phyloP scores from a whole-genome alignment of 2,329 filamentous ascomycete species.

The Cercospora janseana region DNA sequence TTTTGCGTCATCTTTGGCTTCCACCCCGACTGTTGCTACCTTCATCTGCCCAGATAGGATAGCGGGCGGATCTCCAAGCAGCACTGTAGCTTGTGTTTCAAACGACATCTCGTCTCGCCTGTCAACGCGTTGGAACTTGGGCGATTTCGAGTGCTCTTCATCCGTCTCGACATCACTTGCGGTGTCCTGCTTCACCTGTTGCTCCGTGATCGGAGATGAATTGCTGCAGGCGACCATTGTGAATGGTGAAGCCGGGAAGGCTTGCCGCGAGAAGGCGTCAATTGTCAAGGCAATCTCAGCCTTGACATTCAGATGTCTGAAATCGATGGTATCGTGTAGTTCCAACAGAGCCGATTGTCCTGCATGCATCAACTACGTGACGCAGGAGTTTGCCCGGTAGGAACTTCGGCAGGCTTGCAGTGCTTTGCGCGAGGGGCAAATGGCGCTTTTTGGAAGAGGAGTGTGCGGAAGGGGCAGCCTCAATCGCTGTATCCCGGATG shows the following conservation, averaged over 20 bases:
- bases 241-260: not conserved
- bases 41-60: not conserved
- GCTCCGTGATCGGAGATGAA: not conserved
- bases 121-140: not conserved
- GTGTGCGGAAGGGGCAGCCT: not conserved
- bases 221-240: not conserved
- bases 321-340: constrained; percentile 8
- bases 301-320: constrained; percentile 8
- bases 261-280: not conserved
- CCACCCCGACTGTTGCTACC: not conserved
- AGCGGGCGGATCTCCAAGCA: not conserved
- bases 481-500: constrained; percentile 1
- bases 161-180: not conserved
- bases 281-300: constrained; percentile 3
- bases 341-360: not conserved
- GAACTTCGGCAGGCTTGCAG: not conserved
- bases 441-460: not conserved
- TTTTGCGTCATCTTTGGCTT: not conserved
- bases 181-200: not conserved
- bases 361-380: not conserved
- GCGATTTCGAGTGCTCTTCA: not conserved
- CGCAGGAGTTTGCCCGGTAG: not conserved
- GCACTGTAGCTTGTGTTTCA: not conserved
- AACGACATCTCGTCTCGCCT: not conserved
- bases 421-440: not conserved